Evolutionary conservation across 805 yeast genomes (phyloP), one percentile per base, ranked within the genome.

Genomic region (Lachancea kluyveri): DNA sequence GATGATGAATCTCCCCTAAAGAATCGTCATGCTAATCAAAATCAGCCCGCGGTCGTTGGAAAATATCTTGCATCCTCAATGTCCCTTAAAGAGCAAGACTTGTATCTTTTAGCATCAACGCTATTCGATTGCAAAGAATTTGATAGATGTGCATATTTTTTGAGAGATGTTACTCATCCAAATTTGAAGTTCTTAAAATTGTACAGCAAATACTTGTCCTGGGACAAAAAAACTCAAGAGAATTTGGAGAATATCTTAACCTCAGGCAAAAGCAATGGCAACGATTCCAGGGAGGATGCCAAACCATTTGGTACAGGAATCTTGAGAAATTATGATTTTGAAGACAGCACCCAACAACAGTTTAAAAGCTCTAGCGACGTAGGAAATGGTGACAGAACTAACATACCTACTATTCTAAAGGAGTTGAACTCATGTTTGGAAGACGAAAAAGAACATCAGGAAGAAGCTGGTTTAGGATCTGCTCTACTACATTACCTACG

Each of bases 121-220:
- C 78, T 82, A 50, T 85, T 90, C 63, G 80, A 76, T 47, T 76
- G 85, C 48, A 78, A 81, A 46, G 97, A 92, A 57, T 90, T 79
- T 51, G 90, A 79, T 36, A 60, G 97, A 17, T 82, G 88, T 35
- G 74, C 81, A 4, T 63, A 66, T 43, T 67, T 67, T 9, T 60
- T 92, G 36, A 65, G 65, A 34, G 65, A 66, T 10, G 73, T 79
- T 30, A 52, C 45, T 13, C 65, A 76, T 30, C 64, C 77, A 0
- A 65, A 68, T 13, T 37, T 55, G n/a, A 48, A 46, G 19, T 92
- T 88, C 48, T 55, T 87, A 21, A 62, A 74, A 28, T 59, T 83
- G 8, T 90, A 88, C 52, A 64, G 95, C 8, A 62, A 69, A 45
- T 79, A 72, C 49, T 60, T 90, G 13, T 68, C 86, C 23, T 86